Percentiles rank a stretch among this genome's conserved stretches.
These are phyloP conservation scores for Scutellaria minor DNA, from an alignment of 257 asterid genomes.

Conservation along the genomic window DNA sequence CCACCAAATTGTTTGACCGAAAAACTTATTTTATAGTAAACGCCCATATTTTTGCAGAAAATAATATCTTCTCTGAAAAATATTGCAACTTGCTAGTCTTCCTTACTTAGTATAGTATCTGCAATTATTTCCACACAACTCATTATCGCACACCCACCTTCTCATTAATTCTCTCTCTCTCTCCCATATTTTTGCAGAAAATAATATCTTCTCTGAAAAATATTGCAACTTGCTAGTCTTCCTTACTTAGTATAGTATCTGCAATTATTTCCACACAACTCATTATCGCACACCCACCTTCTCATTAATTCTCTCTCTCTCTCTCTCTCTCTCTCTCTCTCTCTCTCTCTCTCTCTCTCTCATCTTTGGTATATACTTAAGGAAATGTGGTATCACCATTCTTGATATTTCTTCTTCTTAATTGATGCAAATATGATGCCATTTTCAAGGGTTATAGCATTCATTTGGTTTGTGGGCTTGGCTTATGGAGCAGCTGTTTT, in stretches of 20 bases:
- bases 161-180: slow-evolving; percentile 1
- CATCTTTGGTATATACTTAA: neutral
- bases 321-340: slow-evolving; percentile 17
- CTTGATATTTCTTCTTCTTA: neutral
- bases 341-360: neutral
- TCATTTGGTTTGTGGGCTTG: slow-evolving; percentile 34
- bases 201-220: neutral
- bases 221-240: slow-evolving; percentile 13
- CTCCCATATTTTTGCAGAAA: no score
- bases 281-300: slow-evolving; percentile 14
- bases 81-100: slow-evolving; percentile 13
- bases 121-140: neutral
- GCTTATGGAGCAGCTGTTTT: slow-evolving; percentile 42
- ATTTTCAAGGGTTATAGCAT: slow-evolving; percentile 30
- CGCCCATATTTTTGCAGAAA: neutral
- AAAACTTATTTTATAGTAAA: neutral
- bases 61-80: neutral
- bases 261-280: neutral
- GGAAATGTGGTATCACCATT: slow-evolving; percentile 1
- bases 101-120: neutral
- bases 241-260: neutral
- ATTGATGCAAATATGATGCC: slow-evolving; percentile 14
- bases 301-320: slow-evolving; percentile 18
- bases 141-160: slow-evolving; percentile 14
- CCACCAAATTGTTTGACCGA: slow-evolving; percentile 18